phyloP scores from a whole-genome alignment of 495 filamentous ascomycete species.

The Annulohypoxylon nitens region DNA sequence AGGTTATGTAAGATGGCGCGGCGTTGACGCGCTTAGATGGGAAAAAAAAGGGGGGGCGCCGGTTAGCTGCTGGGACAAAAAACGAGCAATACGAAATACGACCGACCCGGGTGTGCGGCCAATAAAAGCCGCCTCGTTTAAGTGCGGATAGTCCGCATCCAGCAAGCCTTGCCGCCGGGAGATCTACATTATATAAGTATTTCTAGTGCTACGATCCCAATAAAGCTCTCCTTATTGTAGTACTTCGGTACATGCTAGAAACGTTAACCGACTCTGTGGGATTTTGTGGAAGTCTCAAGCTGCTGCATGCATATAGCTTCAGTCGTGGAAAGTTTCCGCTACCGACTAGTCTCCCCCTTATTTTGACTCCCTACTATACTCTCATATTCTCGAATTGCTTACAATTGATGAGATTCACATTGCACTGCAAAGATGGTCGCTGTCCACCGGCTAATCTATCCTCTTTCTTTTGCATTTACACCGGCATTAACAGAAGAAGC shows the following conservation, averaged over 20 bases:
- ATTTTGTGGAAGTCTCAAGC: too few relatives aligned
- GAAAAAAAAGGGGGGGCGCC: not conserved
- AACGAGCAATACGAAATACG: constrained; percentile 44
- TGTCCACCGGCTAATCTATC: not conserved
- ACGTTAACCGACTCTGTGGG: too few relatives aligned
- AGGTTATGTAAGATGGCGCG: constrained; percentile 11
- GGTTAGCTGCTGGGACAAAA: not conserved
- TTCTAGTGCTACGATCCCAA: not conserved
- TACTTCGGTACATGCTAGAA: not conserved
- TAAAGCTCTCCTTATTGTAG: not conserved
- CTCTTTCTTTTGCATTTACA: not conserved
- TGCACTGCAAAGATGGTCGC: not conserved
- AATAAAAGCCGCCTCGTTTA: not conserved
- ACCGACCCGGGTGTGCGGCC: not conserved
- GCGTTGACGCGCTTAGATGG: constrained; percentile 3
- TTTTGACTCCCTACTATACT: not conserved
- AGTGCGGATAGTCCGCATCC: not conserved
- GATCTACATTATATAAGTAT: not conserved
- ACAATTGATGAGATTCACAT: not conserved
- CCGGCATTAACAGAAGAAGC: not conserved
- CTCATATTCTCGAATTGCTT: not conserved
- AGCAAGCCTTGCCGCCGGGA: not conserved
- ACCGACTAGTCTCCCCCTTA: too few relatives aligned
- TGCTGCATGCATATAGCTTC: too few relatives aligned
- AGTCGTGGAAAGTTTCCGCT: too few relatives aligned